Base-by-base conservation (phyloP, 805 yeast species). In the Isabelozyma rhagii region DNA sequence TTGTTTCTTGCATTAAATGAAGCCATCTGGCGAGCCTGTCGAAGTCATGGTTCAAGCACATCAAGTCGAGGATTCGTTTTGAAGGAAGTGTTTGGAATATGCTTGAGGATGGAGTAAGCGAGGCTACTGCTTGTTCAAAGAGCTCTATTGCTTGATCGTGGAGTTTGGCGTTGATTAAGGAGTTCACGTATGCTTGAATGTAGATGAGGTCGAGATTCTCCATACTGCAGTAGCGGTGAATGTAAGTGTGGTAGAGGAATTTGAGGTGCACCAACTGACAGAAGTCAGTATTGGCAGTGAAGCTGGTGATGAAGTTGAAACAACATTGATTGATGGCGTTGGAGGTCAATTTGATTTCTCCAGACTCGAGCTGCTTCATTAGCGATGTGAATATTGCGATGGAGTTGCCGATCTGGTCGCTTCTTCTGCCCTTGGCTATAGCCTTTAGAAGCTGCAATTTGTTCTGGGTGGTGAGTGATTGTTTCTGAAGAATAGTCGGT, bases 91-190 rank as follows among this genome's bases (percentile, higher is more conserved):
- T 13, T 28, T 38, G n/a, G 14, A 48, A 9, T 42, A 36, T 38
- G 13, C 15, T 38, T 29, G 15, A 29, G 27, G 18, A 21, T 21
- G 36, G 25, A 8, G 18, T 42, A 8, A 47, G 34, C 17, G 47
- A 14, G 4, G 29, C 43, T 9, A 42, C 44, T 11, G 53, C 41
- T 15, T 14, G 27, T 15, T 55, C 59, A 27, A 58, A 56, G 36
- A 48, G 51, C 17, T 58, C 63, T 9, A 56, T 18, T 0, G 73
- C 72, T 15, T 48, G 41, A n/a, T 57, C 47, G 17, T 52, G 48
- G 48, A 68, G 72, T 18, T 53, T 54, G 0, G 62, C 47, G 44
- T 64, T 66, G 9, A 67, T 28, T 9, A 66, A 57, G 1, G 59
- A 51, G 42, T 57, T 53, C 31, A 69, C 31, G 29, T 56, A 58